Base-by-base conservation (phyloP, 1,284 basidiomycete species). In the Ceratobasidium sp. region DNA sequence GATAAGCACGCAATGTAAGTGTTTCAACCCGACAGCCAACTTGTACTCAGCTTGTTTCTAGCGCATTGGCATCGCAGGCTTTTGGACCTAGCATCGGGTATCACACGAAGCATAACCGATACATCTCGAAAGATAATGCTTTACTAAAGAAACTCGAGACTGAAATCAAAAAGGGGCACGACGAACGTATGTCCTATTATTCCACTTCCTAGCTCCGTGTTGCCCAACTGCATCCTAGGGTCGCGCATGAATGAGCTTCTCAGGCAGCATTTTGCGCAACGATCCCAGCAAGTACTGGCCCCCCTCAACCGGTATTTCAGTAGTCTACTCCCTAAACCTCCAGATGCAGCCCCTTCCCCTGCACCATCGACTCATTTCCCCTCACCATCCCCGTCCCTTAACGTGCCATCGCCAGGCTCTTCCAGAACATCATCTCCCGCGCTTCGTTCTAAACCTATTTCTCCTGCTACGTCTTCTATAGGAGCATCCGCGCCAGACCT, bases 251-350 rank as follows among this genome's bases (percentile, higher is more conserved):
- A 90, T 3, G 86, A 86, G 89, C 74, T 85, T n/a, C 85, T 98
- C 37, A 89, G 94, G 27, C 87, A 89, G 53, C 95, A 98, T 81
- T 96, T 98, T 82, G 90, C 91, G 74, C 89, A 93, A 62, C 87
- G 97, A 29, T 96, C 97, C 0, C 94, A 92, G 34, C 90, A 92
- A 49, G 87, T 98, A 75, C 88, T 98, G n/a, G 90, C 94, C 0
- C 97, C 97, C 0, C 86, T 99, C 2, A 92, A 96, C 79, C 90
- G 96, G 76, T 98, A 98, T 84, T 90, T 98, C 62, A 93, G 95
- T 76, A 94, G 92, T 0, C 87, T 96, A 72, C 93, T 96, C 79
- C 94, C 94, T 31, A 69, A 69, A 31, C 66, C 66, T 13, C 53
- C 54, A 43, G 53, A 68, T 5, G 48, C 49, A 81, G 80, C 2